Percentiles rank a stretch among this genome's conserved stretches.
phyloP scores from a whole-genome alignment of 768 basidiomycete species.

The Amanita rubescens region DNA sequence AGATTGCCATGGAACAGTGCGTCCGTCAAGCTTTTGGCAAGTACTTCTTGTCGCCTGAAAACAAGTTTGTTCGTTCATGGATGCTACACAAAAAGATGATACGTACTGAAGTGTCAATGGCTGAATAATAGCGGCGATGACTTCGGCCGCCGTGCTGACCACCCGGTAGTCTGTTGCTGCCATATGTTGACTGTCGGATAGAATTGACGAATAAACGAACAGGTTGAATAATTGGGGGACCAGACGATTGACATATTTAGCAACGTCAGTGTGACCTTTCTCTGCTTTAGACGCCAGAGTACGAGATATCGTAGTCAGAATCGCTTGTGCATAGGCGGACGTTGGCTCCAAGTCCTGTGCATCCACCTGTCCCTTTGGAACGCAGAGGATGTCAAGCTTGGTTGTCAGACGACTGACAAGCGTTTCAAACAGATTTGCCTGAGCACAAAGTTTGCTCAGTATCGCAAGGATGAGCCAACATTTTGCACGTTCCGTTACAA shows the following conservation, averaged over 20 bases:
- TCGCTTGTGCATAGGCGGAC: conserved; percentile 82
- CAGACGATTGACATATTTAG: conserved; percentile 73
- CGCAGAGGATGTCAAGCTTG: conserved; percentile 68
- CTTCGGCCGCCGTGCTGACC: conserved; percentile 52
- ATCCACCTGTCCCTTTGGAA: conserved; percentile 18
- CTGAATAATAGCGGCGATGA: conserved; percentile 63
- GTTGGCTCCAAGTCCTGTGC: conserved; percentile 42
- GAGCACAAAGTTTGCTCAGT: conserved; percentile 65
- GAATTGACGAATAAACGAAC: conserved; percentile 36
- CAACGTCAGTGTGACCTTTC: conserved; percentile 59
- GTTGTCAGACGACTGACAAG: conserved; percentile 71
- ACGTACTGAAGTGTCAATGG: conserved; percentile 61
- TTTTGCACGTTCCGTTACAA: conserved; percentile 45
- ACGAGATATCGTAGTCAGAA: conserved; percentile 62
- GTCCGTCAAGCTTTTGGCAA: conserved; percentile 41
- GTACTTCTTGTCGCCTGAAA: conserved; percentile 57
- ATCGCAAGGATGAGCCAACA: conserved; percentile 64
- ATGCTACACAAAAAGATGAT: background rate
- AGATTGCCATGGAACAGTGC: conserved; percentile 52
- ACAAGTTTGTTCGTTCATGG: conserved; percentile 5
- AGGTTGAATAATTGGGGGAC: conserved; percentile 67
- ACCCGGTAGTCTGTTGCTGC: conserved; percentile 42
- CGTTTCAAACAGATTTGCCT: conserved; percentile 74
- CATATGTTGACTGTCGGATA: conserved; percentile 17
- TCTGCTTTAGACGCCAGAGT: conserved; percentile 44